Evolutionary conservation across 371 early-diverging fungal genomes (phyloP).

Genomic region (Mortierella sp.): DNA sequence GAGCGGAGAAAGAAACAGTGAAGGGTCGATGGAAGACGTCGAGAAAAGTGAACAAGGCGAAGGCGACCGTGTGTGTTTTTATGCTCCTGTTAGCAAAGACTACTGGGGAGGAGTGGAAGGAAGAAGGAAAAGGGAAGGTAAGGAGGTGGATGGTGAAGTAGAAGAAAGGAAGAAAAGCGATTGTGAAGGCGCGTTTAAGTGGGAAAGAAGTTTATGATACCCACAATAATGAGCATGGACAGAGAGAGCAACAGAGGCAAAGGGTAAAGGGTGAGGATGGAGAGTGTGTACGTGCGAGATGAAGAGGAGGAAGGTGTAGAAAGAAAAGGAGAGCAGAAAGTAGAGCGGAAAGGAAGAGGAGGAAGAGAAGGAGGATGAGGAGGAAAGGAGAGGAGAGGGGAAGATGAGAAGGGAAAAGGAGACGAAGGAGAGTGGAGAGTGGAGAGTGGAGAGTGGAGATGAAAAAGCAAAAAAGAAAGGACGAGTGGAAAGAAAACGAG

Average conservation of each 20-base stretch:
- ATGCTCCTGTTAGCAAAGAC: background rate
- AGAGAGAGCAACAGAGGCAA: background rate
- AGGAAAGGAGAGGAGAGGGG: background rate
- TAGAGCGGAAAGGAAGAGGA: background rate
- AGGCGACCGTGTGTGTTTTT: background rate
- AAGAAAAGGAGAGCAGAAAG: background rate
- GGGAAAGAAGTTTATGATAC: background rate
- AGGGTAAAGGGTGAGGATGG: background rate
- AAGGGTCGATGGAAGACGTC: background rate
- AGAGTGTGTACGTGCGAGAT: too few species aligned
- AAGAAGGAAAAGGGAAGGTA: background rate
- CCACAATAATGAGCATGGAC: background rate
- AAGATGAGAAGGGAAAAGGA: background rate
- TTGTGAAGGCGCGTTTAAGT: background rate
- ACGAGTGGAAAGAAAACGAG: background rate
- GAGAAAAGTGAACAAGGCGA: background rate
- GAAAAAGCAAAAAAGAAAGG: background rate
- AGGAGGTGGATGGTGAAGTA: background rate
- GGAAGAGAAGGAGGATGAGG: background rate
- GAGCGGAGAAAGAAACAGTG: background rate
- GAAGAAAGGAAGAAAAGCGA: background rate
- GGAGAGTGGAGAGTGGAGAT: background rate
- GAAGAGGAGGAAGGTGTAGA: slow-evolving; percentile 5
- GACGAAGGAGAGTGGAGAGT: background rate
- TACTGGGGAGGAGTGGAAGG: background rate